These are phyloP conservation scores for Xylariaceae sp. DNA, from an alignment of 2,329 filamentous ascomycete species.

Conservation along the genomic window DNA sequence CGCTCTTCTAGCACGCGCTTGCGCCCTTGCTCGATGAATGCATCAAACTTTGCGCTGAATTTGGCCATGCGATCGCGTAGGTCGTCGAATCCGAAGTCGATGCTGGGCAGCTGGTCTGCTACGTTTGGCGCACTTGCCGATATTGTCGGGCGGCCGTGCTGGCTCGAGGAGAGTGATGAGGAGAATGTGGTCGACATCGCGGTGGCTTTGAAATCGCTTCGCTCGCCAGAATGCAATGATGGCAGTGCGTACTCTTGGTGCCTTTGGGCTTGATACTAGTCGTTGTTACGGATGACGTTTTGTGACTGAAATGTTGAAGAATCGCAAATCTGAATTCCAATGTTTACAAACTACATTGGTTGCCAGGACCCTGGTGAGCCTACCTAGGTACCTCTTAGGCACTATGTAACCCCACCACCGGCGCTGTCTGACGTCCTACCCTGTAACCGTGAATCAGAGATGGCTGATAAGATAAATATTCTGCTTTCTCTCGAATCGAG, in stretches of 20 bases:
- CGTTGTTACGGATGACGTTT: neutral
- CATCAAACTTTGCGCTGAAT: slow-evolving; percentile 87
- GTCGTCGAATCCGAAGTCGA: slow-evolving; percentile 96
- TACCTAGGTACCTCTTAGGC: too few species aligned
- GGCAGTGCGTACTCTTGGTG: too few species aligned
- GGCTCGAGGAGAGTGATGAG: slow-evolving; percentile 64
- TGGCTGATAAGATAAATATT: too few species aligned
- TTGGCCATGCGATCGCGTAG: slow-evolving; percentile 91
- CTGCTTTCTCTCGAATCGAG: too few species aligned
- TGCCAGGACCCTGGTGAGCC: too few species aligned
- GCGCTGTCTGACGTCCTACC: too few species aligned
- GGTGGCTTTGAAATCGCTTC: neutral
- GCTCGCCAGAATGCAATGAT: neutral
- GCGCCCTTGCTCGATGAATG: slow-evolving; percentile 87
- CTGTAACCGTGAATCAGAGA: too few species aligned
- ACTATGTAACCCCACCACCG: too few species aligned
- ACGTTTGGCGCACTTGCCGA: slow-evolving; percentile 62
- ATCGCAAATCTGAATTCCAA: neutral
- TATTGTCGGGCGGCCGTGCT: slow-evolving; percentile 54
- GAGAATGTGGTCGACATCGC: slow-evolving; percentile 63
- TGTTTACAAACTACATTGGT: too few species aligned
- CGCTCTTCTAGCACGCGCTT: slow-evolving; percentile 89
- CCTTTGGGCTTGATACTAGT: too few species aligned
- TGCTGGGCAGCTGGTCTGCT: slow-evolving; percentile 76
- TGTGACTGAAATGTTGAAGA: neutral